Percentiles rank a stretch among this genome's conserved stretches.
phyloP scores from a whole-genome alignment of 2,329 filamentous ascomycete genomes.

The Graphilbum sp. region DNA sequence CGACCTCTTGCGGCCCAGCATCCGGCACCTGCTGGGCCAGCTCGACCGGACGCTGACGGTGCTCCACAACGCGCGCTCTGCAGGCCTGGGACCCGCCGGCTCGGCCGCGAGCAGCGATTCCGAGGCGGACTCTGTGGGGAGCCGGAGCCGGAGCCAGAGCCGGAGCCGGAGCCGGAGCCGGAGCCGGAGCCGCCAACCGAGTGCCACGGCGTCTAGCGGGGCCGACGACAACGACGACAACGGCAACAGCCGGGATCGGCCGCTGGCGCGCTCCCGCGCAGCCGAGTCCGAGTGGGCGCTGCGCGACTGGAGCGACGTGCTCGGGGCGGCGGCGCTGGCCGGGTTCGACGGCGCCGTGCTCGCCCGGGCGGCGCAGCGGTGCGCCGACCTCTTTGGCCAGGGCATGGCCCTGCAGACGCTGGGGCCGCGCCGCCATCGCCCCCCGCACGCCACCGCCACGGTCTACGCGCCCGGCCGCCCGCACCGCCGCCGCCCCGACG shows the following conservation, averaged over 20 bases:
- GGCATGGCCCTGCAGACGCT: slow-evolving; percentile 48
- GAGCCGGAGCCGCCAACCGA: too few species aligned
- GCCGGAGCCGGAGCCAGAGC: background rate
- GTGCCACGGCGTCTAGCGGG: too few species aligned
- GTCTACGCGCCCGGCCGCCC: too few species aligned
- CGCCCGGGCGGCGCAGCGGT: slow-evolving; percentile 54
- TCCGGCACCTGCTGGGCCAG: slow-evolving; percentile 52
- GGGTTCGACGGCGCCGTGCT: slow-evolving; percentile 53
- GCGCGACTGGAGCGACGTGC: slow-evolving; percentile 72
- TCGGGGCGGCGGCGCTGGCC: slow-evolving; percentile 60
- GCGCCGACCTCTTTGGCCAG: slow-evolving; percentile 58
- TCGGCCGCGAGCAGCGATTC: background rate
- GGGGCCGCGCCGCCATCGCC: slow-evolving; percentile 5
- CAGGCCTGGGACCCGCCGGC: slow-evolving; percentile 21
- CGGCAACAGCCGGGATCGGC: background rate
- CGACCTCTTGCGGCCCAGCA: slow-evolving; percentile 46
- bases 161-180: too few species aligned
- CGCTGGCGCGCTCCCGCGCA: too few species aligned
- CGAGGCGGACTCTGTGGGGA: slow-evolving; percentile 1
- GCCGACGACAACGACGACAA: too few species aligned
- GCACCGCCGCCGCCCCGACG: too few species aligned
- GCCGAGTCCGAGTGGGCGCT: slow-evolving; percentile 25
- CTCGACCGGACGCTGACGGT: slow-evolving; percentile 54
- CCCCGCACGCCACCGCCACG: too few species aligned
- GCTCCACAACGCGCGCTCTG: slow-evolving; percentile 50